Conservation (phyloP, 2,329 filamentous ascomycete genomes). For the Beauveria caledonica region DNA sequence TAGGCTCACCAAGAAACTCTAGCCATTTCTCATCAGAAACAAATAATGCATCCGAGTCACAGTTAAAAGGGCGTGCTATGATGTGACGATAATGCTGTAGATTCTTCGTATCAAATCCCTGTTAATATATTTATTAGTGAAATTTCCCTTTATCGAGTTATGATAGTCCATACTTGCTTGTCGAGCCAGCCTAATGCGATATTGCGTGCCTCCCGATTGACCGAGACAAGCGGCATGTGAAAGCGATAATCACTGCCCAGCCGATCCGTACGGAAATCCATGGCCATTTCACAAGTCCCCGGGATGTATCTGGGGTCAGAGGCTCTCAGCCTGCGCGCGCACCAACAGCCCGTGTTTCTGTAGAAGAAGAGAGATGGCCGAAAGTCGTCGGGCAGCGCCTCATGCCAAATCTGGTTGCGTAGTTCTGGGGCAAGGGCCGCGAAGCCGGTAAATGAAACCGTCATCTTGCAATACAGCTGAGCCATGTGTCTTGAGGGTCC, state of each 20-base stretch:
- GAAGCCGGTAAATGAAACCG: too few relatives aligned
- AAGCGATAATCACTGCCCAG: background rate
- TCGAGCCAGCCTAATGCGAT: background rate
- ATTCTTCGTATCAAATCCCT: background rate
- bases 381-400: background rate
- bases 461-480: too few relatives aligned
- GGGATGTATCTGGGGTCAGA: background rate
- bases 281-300: background rate
- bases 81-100: background rate
- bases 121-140: background rate
- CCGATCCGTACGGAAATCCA: background rate
- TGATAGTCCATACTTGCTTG: background rate
- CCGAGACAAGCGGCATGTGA: background rate
- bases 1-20: background rate
- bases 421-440: background rate
- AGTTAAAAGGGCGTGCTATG: background rate
- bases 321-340: background rate
- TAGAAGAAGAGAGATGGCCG: background rate
- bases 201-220: background rate
- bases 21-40: background rate
- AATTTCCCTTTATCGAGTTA: too few relatives aligned
- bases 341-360: background rate
- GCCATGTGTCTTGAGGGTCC: too few relatives aligned
- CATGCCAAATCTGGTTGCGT: background rate
- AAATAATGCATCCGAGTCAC: background rate